phyloP scores from a whole-genome alignment of 768 basidiomycete genomes.

The Tephrocybe sp. region DNA sequence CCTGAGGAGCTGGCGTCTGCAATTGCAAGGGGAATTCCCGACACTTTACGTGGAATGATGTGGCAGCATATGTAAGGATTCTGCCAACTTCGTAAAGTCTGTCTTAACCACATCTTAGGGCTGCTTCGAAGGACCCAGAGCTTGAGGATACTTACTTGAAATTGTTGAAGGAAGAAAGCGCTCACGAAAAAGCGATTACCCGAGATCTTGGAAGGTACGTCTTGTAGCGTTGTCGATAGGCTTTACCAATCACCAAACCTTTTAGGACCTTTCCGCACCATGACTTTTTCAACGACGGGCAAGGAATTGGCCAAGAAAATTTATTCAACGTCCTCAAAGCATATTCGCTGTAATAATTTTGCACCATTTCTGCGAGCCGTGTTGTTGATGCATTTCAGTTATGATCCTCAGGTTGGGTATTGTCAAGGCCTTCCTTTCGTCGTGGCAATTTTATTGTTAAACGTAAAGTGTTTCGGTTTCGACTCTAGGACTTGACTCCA shows the following conservation, averaged over 20 bases:
- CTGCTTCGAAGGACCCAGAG: slow-evolving; percentile 88
- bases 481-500: not conserved
- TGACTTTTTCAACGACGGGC: slow-evolving; percentile 91
- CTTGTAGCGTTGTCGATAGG: slow-evolving; percentile 10
- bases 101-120: slow-evolving; percentile 45
- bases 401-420: slow-evolving; percentile 93
- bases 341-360: slow-evolving; percentile 76
- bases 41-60: slow-evolving; percentile 87
- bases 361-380: not conserved
- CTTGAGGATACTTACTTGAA: slow-evolving; percentile 82
- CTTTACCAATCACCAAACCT: slow-evolving; percentile 6
- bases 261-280: slow-evolving; percentile 95
- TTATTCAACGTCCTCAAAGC: slow-evolving; percentile 98
- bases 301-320: slow-evolving; percentile 96
- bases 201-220: slow-evolving; percentile 84
- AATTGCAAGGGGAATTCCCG: slow-evolving; percentile 91
- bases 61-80: slow-evolving; percentile 86
- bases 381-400: slow-evolving; percentile 39
- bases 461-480: slow-evolving; percentile 49
- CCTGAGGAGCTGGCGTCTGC: slow-evolving; percentile 82
- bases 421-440: slow-evolving; percentile 98
- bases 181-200: slow-evolving; percentile 92
- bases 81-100: slow-evolving; percentile 1
- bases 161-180: slow-evolving; percentile 78
- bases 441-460: slow-evolving; percentile 88